Conservation (phyloP, 345 rosid species). For the Eucalyptus urophylla region DNA sequence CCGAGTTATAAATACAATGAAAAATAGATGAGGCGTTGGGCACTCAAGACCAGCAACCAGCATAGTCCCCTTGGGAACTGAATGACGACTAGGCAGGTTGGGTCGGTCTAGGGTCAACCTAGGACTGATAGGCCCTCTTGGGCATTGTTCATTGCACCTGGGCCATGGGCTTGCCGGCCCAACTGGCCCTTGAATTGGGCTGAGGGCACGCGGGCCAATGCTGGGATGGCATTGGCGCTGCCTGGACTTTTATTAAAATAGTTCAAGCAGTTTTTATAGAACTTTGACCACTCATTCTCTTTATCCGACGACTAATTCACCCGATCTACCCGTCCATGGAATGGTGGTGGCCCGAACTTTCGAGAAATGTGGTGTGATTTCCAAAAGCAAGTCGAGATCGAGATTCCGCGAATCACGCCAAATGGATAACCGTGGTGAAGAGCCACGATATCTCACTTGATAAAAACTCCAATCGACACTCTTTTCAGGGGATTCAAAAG, state of each 20-base stretch:
- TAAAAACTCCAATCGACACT: neutral
- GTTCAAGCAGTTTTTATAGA: neutral
- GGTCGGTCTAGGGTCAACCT: too few relatives aligned
- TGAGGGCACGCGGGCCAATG: neutral
- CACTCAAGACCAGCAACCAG: too few relatives aligned
- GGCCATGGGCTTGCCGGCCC: neutral
- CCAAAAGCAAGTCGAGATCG: neutral
- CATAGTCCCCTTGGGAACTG: too few relatives aligned
- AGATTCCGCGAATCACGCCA: neutral
- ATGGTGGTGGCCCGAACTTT: neutral
- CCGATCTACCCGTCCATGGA: neutral
- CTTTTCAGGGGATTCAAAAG: neutral
- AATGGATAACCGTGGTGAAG: rapidly evolving
- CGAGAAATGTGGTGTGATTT: neutral
- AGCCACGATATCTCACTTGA: neutral
- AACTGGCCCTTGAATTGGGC: neutral
- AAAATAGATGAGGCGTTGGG: too few relatives aligned
- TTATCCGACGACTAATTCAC: neutral
- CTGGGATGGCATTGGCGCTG: neutral
- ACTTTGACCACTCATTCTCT: neutral
- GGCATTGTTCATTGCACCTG: rapidly evolving
- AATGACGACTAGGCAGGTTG: too few relatives aligned
- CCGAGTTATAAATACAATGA: too few relatives aligned
- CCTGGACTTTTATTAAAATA: neutral
- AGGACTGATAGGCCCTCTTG: rapidly evolving